A percentile compares a stretch with the other conserved stretches of the same genome.
Conservation (phyloP, 306 rosid genomes). For the Carpinus fangiana region DNA sequence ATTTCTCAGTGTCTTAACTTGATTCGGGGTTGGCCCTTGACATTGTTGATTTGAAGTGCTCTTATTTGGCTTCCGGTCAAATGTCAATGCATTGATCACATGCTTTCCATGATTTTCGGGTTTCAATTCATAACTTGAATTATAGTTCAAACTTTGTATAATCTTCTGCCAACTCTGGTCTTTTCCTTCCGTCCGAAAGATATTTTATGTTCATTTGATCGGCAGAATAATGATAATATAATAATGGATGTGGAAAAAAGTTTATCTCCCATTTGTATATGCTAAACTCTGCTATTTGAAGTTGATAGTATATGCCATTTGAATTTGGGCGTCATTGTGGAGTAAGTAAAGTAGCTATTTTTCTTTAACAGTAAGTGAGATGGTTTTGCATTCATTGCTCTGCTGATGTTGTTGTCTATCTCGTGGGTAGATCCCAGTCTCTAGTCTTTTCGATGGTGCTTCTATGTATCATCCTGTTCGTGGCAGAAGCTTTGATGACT, state of each 20-base stretch:
- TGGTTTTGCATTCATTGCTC: not conserved
- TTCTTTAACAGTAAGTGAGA: not conserved
- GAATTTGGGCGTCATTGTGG: slow-evolving; percentile 1
- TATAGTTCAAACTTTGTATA: not conserved
- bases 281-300: not conserved
- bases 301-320: not conserved
- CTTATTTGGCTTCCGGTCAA: not conserved
- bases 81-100: not conserved
- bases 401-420: slow-evolving; percentile 31
- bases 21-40: not conserved
- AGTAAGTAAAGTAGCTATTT: not conserved
- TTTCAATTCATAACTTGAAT: not conserved
- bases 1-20: not conserved
- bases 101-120: not conserved
- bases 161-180: not conserved
- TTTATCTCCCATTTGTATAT: not conserved
- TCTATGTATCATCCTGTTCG: slow-evolving; percentile 45
- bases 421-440: slow-evolving; percentile 54
- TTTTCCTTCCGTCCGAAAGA: not conserved
- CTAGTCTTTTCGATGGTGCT: slow-evolving; percentile 52
- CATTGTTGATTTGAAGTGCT: not conserved
- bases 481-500: slow-evolving; percentile 78
- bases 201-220: not conserved
- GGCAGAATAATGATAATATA: not conserved
- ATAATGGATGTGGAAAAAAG: not conserved